Evolutionary conservation across 495 filamentous ascomycete genomes (phyloP).

Genomic region (Penicilliopsis zonata): DNA sequence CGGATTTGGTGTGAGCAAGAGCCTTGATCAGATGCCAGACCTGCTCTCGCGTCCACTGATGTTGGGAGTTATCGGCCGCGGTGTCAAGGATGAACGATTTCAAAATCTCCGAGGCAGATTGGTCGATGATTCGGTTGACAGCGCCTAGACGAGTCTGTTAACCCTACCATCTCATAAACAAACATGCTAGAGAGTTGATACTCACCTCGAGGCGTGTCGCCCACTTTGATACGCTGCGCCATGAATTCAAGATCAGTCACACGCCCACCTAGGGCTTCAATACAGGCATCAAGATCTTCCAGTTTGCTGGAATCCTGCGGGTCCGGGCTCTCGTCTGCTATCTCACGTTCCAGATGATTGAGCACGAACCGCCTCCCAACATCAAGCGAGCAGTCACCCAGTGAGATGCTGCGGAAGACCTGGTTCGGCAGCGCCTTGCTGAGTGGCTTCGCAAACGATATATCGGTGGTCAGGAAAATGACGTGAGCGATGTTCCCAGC

Average conservation of each 20-base stretch:
- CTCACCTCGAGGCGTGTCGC: slow-evolving; percentile 63
- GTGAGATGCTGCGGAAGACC: slow-evolving; percentile 71
- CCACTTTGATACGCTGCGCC: slow-evolving; percentile 77
- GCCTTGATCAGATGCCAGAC: slow-evolving; percentile 79
- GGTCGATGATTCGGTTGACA: slow-evolving; percentile 80
- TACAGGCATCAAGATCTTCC: slow-evolving; percentile 66
- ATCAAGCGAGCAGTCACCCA: slow-evolving; percentile 77
- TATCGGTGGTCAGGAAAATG: slow-evolving; percentile 89
- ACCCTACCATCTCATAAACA: slow-evolving; percentile 11
- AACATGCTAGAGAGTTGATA: neutral
- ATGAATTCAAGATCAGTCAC: slow-evolving; percentile 91
- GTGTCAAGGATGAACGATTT: slow-evolving; percentile 77
- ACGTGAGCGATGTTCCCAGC: slow-evolving; percentile 90
- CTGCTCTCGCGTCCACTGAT: slow-evolving; percentile 66
- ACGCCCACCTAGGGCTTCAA: slow-evolving; percentile 71
- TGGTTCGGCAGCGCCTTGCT: slow-evolving; percentile 82
- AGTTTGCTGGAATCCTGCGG: slow-evolving; percentile 30
- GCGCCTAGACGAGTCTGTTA: too few species aligned
- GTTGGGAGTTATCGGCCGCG: slow-evolving; percentile 22
- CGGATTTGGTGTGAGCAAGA: slow-evolving; percentile 44
- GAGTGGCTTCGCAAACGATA: slow-evolving; percentile 78
- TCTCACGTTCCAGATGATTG: slow-evolving; percentile 54
- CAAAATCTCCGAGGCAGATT: slow-evolving; percentile 77
- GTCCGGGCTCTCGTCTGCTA: slow-evolving; percentile 24
- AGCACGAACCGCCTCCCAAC: slow-evolving; percentile 85